These are phyloP conservation scores for Fusarium haematococcum DNA, from an alignment of 2,329 filamentous ascomycete genomes.

Conservation along the genomic window DNA sequence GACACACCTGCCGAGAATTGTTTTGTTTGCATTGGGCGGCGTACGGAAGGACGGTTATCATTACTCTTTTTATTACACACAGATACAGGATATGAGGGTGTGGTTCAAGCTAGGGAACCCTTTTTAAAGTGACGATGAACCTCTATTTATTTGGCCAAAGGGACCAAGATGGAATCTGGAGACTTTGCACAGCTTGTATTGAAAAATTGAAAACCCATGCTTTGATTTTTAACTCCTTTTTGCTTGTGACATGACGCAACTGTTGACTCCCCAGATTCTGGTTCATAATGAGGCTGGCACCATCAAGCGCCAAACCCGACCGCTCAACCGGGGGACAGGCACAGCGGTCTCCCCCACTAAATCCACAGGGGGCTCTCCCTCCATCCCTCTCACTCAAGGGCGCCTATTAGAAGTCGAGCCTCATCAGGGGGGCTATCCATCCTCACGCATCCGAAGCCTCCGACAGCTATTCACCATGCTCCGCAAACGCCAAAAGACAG, in stretches of 20 bases:
- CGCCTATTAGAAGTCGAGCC: constrained; percentile 9
- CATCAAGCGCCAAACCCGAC: not conserved
- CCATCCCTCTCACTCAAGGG: constrained; percentile 2
- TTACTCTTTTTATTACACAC: constrained; percentile 4
- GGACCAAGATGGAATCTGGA: not conserved
- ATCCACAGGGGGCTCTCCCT: constrained; percentile 12
- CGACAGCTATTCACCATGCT: constrained; percentile 39
- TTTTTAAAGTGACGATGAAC: not conserved
- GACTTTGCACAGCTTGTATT: not conserved
- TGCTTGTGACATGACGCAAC: not conserved
- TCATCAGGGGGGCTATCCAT: constrained; percentile 28
- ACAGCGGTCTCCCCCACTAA: constrained; percentile 31
- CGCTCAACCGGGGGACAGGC: not conserved
- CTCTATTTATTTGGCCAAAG: not conserved
- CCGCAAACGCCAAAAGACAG: constrained; percentile 42
- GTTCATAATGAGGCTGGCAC: constrained; percentile 8
- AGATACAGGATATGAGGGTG: constrained; percentile 10
- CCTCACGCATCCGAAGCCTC: constrained; percentile 30
- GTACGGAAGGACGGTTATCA: constrained; percentile 15
- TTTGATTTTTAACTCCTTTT: not conserved
- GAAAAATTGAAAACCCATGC: constrained; percentile 20
- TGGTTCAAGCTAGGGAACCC: not conserved
- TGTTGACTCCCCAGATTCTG: constrained; percentile 34
- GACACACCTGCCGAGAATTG: constrained; percentile 14
- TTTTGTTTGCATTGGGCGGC: constrained; percentile 44